These are phyloP conservation scores for Ascochyta fabae DNA, from an alignment of 2,329 filamentous ascomycete species.

Conservation along the genomic window DNA sequence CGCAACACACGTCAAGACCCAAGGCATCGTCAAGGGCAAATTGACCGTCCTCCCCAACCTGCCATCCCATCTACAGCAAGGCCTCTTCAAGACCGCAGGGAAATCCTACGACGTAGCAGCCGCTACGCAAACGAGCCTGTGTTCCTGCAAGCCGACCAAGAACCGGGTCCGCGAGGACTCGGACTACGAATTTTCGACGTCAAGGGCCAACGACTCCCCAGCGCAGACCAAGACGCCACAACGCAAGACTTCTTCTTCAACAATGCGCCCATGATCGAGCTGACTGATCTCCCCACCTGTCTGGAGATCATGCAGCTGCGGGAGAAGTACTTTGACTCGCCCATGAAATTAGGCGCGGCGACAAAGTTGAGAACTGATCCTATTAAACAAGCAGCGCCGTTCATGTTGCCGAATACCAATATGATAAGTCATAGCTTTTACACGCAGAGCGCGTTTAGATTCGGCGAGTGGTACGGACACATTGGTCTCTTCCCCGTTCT, in stretches of 20 bases:
- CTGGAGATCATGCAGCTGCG: slow-evolving; percentile 42
- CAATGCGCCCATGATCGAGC: slow-evolving; percentile 41
- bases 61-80: slow-evolving; percentile 45
- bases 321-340: slow-evolving; percentile 38
- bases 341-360: slow-evolving; percentile 21
- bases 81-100: slow-evolving; percentile 45
- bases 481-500: slow-evolving; percentile 36
- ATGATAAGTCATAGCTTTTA: slow-evolving; percentile 45
- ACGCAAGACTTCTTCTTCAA: slow-evolving; percentile 45
- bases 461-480: slow-evolving; percentile 39
- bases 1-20: slow-evolving; percentile 47
- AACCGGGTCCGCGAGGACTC: slow-evolving; percentile 45
- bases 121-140: slow-evolving; percentile 48
- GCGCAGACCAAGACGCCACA: slow-evolving; percentile 14
- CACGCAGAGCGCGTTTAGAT: slow-evolving; percentile 41
- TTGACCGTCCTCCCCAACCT: slow-evolving; percentile 22
- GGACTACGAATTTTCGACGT: slow-evolving; percentile 48
- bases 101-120: slow-evolving; percentile 44
- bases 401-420: slow-evolving; percentile 41
- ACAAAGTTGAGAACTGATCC: slow-evolving; percentile 40
- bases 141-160: slow-evolving; percentile 47
- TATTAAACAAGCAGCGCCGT: slow-evolving; percentile 37
- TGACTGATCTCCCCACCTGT: slow-evolving; percentile 41
- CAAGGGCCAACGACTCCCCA: slow-evolving; percentile 34
- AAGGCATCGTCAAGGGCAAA: slow-evolving; percentile 34